Percentiles rank a stretch among this genome's conserved stretches.
phyloP scores from a whole-genome alignment of 305 asterid genomes.

The Solanum hybrid region DNA sequence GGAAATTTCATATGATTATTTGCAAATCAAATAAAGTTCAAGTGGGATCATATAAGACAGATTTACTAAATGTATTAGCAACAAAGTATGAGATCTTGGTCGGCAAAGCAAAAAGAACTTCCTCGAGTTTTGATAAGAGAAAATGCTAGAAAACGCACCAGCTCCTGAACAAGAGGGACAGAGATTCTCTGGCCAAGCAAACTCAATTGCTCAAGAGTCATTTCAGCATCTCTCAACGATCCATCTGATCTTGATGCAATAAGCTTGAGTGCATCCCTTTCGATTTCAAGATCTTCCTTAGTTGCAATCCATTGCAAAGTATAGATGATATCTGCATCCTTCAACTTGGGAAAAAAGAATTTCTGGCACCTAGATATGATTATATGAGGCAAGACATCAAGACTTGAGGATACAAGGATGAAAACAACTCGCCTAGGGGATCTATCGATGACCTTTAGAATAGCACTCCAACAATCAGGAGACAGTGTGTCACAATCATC shows the following conservation, averaged over 20 bases:
- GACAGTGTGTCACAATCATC: conserved; percentile 78
- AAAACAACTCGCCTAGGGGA: conserved; percentile 88
- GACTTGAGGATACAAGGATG: conserved; percentile 72
- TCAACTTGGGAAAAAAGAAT: conserved; percentile 89
- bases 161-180: conserved; percentile 85
- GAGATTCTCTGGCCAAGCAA: conserved; percentile 87
- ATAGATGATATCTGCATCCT: conserved; percentile 85
- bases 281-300: conserved; percentile 76
- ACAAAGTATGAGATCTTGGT: conserved; percentile 2
- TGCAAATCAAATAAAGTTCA: neutral
- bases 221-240: conserved; percentile 93
- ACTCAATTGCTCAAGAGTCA: conserved; percentile 96
- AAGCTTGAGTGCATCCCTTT: conserved; percentile 90
- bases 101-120: neutral
- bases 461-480: conserved; percentile 76
- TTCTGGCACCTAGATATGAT: conserved; percentile 96
- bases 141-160: conserved; percentile 42
- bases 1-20: neutral
- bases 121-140: neutral
- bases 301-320: conserved; percentile 86
- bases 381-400: conserved; percentile 84
- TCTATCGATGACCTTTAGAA: conserved; percentile 75
- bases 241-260: conserved; percentile 95
- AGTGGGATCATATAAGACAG: neutral
- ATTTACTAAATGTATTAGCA: neutral